Evolutionary conservation across 306 rosid genomes (phyloP), one percentile per base, ranked within the genome.

Genomic region (Purshia tridentata): DNA sequence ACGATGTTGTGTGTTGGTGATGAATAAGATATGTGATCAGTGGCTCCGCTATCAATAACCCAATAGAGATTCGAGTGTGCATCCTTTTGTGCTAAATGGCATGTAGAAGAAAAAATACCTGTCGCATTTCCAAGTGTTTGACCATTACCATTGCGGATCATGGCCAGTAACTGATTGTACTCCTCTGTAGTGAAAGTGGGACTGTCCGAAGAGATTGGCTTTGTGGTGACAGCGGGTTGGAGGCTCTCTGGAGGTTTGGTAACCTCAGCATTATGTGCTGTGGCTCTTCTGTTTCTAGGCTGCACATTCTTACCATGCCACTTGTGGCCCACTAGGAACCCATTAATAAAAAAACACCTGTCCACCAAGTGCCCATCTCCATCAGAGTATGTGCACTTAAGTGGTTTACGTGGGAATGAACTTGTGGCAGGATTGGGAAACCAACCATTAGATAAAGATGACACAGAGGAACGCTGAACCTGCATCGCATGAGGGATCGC

Each of bases 221-320:
- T n/a, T n/a, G n/a, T n/a, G n/a, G n/a, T n/a, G n/a, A n/a, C n/a
- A n/a, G n/a, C n/a, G n/a, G n/a, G n/a, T n/a, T n/a, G n/a, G n/a
- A n/a, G n/a, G n/a, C n/a, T n/a, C 0, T 50, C 48, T 0, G 29
- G 1, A 23, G 29, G 29, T 37, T 8, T 37, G 20, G 6, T 68
- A 23, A 35, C 0, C 48, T 69, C 62, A 16, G 51, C 29, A 52
- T 69, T 69, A 5, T 69, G 46, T 16, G 61, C 49, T 14, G 29
- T 5, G 6, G 1, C 1, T 6, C 16, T 51, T 9, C 4, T 52
- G 29, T 52, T 69, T 16, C 4, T 49, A 10, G 46, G 62, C 49
- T 69, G 51, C 62, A 69, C 48, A 39, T 50, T 69, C 55, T 69
- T 69, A 0, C 62, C 73, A 52, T 69, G 48, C 42, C 40, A 49